Evolutionary conservation across 2,329 filamentous ascomycete genomes (phyloP).

Genomic region (Cladophialophora bantiana): DNA sequence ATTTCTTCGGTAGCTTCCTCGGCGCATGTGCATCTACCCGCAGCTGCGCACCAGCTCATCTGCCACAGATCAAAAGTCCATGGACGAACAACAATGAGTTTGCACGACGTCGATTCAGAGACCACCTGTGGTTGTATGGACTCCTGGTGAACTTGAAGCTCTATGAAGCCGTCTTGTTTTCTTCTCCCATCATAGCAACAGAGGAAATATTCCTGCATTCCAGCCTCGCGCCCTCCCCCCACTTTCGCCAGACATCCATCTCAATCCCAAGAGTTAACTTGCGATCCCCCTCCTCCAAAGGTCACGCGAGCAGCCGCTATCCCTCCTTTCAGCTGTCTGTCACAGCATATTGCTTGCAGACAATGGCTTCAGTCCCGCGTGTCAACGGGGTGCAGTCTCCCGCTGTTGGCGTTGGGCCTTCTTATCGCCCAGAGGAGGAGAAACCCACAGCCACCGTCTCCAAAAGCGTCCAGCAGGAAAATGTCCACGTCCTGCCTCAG

Average conservation of each 20-base stretch:
- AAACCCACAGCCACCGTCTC: constrained; percentile 91
- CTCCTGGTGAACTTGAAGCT: neutral
- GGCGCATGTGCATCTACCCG: neutral
- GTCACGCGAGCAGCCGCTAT: constrained; percentile 27
- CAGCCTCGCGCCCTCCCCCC: neutral
- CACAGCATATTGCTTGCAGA: neutral
- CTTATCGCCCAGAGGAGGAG: constrained; percentile 76
- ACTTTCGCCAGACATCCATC: neutral
- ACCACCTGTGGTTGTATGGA: neutral
- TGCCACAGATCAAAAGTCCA: neutral
- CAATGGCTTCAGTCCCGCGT: constrained; percentile 38
- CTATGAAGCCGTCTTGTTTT: neutral
- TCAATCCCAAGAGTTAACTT: neutral
- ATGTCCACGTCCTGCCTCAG: constrained; percentile 88
- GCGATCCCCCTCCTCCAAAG: neutral
- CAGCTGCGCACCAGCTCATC: neutral
- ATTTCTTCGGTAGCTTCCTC: constrained; percentile 10
- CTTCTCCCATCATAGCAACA: neutral
- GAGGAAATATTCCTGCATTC: neutral
- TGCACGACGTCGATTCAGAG: neutral
- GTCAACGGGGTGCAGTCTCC: constrained; percentile 51
- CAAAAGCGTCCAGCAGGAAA: constrained; percentile 78
- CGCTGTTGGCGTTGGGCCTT: constrained; percentile 71
- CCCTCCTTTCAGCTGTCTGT: constrained; percentile 14
- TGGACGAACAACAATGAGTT: neutral